phyloP scores from a whole-genome alignment of 768 basidiomycete species.

The Lactarius akahatsu region DNA sequence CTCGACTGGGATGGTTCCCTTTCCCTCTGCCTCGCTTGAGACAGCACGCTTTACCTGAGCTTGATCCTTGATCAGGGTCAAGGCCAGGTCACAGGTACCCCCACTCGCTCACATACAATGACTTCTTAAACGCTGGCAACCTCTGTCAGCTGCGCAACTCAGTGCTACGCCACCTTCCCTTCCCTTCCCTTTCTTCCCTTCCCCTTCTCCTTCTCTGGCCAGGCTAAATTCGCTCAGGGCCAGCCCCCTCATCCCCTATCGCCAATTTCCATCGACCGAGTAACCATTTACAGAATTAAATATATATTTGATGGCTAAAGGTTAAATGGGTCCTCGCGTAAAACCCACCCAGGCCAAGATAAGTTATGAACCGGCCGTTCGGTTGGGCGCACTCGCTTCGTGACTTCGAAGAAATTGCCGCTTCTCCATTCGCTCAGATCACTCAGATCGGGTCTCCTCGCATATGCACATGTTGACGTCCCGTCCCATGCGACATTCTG shows the following conservation, averaged over 20 bases:
- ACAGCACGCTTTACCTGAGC: background rate
- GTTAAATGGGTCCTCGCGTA: constrained; percentile 20
- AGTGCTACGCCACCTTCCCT: constrained; percentile 4
- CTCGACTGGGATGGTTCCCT: background rate
- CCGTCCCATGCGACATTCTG: constrained; percentile 6
- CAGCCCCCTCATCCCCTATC: background rate
- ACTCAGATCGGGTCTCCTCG: constrained; percentile 14
- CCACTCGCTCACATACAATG: background rate
- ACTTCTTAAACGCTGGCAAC: constrained; percentile 3
- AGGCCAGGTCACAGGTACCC: constrained; percentile 1
- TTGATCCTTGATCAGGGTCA: constrained; percentile 4
- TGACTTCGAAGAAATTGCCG: constrained; percentile 9
- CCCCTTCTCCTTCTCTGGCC: background rate
- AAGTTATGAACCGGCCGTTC: background rate
- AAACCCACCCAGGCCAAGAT: constrained; percentile 10
- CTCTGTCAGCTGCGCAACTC: constrained; percentile 6
- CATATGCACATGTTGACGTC: constrained; percentile 6
- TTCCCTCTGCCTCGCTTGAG: constrained; percentile 4
- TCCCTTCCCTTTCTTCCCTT: too few species aligned
- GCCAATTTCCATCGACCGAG: background rate
- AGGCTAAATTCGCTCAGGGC: constrained; percentile 16
- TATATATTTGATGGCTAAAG: constrained; percentile 23
- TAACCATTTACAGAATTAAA: constrained; percentile 7
- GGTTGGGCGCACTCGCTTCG: constrained; percentile 6
- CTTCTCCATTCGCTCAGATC: constrained; percentile 6